These are phyloP conservation scores for Sphenostylis stenocarpa DNA, from an alignment of 306 rosid genomes.

Conservation along the genomic window DNA sequence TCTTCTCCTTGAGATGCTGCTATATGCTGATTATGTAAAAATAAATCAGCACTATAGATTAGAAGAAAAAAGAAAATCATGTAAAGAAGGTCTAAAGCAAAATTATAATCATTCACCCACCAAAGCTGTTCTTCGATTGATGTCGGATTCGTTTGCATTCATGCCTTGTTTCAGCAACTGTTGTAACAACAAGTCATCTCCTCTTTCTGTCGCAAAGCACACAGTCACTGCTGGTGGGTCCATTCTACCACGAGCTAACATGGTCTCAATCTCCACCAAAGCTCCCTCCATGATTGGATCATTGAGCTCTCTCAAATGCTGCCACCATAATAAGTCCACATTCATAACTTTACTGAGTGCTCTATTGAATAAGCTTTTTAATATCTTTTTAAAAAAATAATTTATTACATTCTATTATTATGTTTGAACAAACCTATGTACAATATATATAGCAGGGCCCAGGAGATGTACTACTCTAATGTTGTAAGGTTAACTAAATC, in stretches of 20 bases:
- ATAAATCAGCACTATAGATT: not conserved
- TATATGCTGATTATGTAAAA: constrained; percentile 59
- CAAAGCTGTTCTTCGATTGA: constrained; percentile 78
- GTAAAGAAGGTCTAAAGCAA: not conserved
- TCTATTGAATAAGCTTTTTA: not conserved
- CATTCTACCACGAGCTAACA: constrained; percentile 85
- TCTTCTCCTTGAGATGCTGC: constrained; percentile 75
- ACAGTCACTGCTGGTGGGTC: constrained; percentile 86
- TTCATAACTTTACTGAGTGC: not conserved
- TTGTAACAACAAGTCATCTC: constrained; percentile 78
- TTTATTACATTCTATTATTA: not conserved
- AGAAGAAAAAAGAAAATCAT: not conserved
- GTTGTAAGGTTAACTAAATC: not conserved
- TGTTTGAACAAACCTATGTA: not conserved
- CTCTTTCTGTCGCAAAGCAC: constrained; percentile 77
- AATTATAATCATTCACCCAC: constrained; percentile 42
- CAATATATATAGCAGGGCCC: not conserved
- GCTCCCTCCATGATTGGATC: constrained; percentile 86
- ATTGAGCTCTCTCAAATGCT: constrained; percentile 74
- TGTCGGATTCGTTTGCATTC: constrained; percentile 82
- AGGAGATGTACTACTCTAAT: not conserved
- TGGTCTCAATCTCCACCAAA: constrained; percentile 75
- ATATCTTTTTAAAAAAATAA: not conserved
- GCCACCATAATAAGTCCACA: constrained; percentile 9
- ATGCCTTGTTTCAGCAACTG: constrained; percentile 71